Evolutionary conservation across 345 rosid genomes (phyloP), one percentile per base, ranked within the genome.

Genomic region (Populus tremula): DNA sequence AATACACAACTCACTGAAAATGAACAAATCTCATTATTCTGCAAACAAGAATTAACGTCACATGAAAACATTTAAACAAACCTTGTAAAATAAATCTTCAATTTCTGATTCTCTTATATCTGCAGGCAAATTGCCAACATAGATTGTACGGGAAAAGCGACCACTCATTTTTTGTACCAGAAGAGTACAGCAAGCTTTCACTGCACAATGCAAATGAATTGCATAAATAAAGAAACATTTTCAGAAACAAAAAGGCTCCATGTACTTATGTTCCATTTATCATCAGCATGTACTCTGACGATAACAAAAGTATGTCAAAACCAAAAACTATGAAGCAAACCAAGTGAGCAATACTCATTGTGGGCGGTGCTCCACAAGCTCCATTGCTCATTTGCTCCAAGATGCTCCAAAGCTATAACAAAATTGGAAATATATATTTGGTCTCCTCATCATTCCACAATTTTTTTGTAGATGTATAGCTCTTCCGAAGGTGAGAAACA

Each of bases 61-160:
- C 29, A n/a, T 8, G 29, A 59, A n/a, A 23, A 59, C 64, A 59
- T 36, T 69, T 12, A 82, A 59, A 43, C 88, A 73, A 62, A 96
- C 98, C 98, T 96, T 96, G 89, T 92, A 92, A 78, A 96, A 96
- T 45, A 96, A 85, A 86, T 96, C 98, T 81, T 96, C 98, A 81
- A 96, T 85, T 86, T 94, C 98, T 43, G 76, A 80, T 85, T 96
- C 99, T 80, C 90, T 88, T 68, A 96, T 90, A 86, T 92, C 97
- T 17, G 93, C 73, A 1, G 99, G 99, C 84, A 96, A 84, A 89
- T 96, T 96, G 73, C 99, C 99, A 77, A 94, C 98, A 80, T 96
- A 96, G 80, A 96, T 94, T n/a, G 95, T 88, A 69, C 97, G 95
- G 75, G 98, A 96, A 87, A 90, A 96, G 39, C 97, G 98, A 75